A percentile compares a stretch with the other conserved stretches of the same genome.
Evolutionary conservation across 805 yeast genomes (phyloP).

Genomic region (Candida xyloterini): DNA sequence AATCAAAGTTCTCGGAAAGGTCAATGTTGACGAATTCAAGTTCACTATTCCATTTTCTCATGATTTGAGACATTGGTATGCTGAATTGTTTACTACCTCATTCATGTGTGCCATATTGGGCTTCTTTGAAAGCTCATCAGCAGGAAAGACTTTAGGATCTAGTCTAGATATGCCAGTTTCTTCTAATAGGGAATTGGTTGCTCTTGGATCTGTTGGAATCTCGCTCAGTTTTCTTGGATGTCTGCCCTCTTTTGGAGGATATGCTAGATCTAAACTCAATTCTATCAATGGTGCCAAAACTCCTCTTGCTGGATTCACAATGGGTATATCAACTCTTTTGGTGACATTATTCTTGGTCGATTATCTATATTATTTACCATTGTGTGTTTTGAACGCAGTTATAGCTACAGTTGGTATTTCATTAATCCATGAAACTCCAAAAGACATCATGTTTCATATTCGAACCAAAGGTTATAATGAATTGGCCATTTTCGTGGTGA

Average conservation of each 20-base stretch:
- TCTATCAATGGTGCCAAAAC: slow-evolving; percentile 85
- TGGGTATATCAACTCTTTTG: slow-evolving; percentile 72
- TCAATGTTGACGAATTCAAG: slow-evolving; percentile 49
- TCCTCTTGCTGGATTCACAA: slow-evolving; percentile 75
- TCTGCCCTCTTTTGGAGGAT: slow-evolving; percentile 92
- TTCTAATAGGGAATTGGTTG: slow-evolving; percentile 86
- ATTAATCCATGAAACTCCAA: slow-evolving; percentile 80
- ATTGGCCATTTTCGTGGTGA: slow-evolving; percentile 61
- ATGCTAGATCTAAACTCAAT: slow-evolving; percentile 88
- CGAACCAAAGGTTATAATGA: slow-evolving; percentile 75
- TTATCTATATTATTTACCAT: slow-evolving; percentile 69
- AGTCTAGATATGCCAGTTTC: slow-evolving; percentile 70
- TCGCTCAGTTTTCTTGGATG: slow-evolving; percentile 60
- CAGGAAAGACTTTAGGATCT: slow-evolving; percentile 81
- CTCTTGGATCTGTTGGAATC: slow-evolving; percentile 75
- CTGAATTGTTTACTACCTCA: slow-evolving; percentile 61
- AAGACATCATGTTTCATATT: slow-evolving; percentile 71
- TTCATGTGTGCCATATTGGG: slow-evolving; percentile 82
- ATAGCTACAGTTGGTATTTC: slow-evolving; percentile 76
- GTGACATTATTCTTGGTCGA: slow-evolving; percentile 60
- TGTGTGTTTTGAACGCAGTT: slow-evolving; percentile 75
- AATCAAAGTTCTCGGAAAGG: slow-evolving; percentile 67
- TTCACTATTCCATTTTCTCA: slow-evolving; percentile 57
- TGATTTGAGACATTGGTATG: slow-evolving; percentile 44
- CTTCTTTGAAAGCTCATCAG: slow-evolving; percentile 90